These are phyloP conservation scores for Fusarium cyanostomum DNA, from an alignment of 2,329 filamentous ascomycete species.

Conservation along the genomic window DNA sequence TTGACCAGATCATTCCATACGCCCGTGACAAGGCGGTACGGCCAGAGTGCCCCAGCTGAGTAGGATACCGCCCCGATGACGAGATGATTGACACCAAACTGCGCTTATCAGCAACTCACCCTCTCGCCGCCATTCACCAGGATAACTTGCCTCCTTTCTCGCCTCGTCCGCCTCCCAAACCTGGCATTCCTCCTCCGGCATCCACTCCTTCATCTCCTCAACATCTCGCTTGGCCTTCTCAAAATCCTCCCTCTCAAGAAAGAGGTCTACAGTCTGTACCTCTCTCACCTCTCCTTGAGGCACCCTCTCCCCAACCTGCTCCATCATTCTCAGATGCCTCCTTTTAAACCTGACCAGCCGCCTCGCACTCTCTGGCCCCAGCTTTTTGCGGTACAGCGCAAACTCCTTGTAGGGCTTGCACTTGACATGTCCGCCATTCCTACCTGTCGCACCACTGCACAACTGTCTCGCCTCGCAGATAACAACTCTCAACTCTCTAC, in stretches of 20 bases:
- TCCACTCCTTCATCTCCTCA: constrained; percentile 46
- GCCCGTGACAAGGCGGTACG: constrained; percentile 59
- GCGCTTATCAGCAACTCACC: constrained; percentile 9
- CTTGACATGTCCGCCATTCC: constrained; percentile 64
- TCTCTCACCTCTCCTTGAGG: constrained; percentile 53
- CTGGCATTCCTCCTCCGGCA: constrained; percentile 53
- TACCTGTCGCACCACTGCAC: constrained; percentile 62
- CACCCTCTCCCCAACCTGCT: constrained; percentile 51
- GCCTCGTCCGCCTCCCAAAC: constrained; percentile 50
- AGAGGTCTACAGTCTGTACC: constrained; percentile 60
- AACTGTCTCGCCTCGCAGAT: constrained; percentile 61
- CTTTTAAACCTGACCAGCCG: constrained; percentile 56
- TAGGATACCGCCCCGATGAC: constrained; percentile 57
- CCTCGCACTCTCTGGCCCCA: constrained; percentile 51
- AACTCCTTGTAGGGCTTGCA: constrained; percentile 55
- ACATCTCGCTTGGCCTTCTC: constrained; percentile 46
- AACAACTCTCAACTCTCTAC: constrained; percentile 45
- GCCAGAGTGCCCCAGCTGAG: constrained; percentile 59
- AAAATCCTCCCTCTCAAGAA: constrained; percentile 50
- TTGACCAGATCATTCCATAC: constrained; percentile 55
- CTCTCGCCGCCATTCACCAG: background rate
- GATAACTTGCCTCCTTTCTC: constrained; percentile 40
- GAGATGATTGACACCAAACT: constrained; percentile 49
- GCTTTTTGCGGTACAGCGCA: constrained; percentile 40
- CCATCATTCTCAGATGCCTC: constrained; percentile 52